A percentile compares a stretch with the other conserved stretches of the same genome.
Evolutionary conservation across 1,139 yeast species (phyloP).

Genomic region (Taphrina populina): DNA sequence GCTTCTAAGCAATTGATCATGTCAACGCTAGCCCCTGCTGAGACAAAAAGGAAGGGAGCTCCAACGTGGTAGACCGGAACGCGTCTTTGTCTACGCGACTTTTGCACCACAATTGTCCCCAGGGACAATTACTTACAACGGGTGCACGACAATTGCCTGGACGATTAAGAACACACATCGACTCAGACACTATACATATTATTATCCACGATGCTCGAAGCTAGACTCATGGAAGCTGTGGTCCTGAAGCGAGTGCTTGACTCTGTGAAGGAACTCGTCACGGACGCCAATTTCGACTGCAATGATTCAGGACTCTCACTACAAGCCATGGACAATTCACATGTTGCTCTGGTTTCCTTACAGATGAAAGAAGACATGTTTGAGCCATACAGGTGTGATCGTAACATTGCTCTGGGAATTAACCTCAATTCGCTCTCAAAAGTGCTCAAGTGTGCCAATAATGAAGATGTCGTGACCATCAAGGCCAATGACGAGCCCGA

Average conservation of each 20-base stretch:
- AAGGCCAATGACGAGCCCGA: conserved; percentile 93
- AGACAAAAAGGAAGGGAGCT: too few species aligned
- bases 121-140: too few species aligned
- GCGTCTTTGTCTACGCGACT: too few species aligned
- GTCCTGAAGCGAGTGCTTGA: conserved; percentile 67
- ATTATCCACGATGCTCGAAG: conserved; percentile 80
- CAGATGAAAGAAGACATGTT: conserved; percentile 89
- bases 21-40: too few species aligned
- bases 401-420: conserved; percentile 87
- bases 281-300: conserved; percentile 65
- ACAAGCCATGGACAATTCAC: conserved; percentile 96
- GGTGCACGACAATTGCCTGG: too few species aligned
- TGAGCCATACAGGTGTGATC: conserved; percentile 90
- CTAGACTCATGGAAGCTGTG: conserved; percentile 90
- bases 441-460: conserved; percentile 86
- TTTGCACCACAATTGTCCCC: too few species aligned
- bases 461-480: conserved; percentile 81
- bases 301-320: conserved; percentile 91
- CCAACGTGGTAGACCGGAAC: too few species aligned
- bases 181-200: too few species aligned
- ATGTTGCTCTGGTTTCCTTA: conserved; percentile 86
- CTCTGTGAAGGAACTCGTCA: conserved; percentile 33
- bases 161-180: too few species aligned
- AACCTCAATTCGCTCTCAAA: conserved; percentile 83
- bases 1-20: too few species aligned